Percentiles rank a stretch among this genome's conserved stretches.
phyloP scores from a whole-genome alignment of 2,329 filamentous ascomycete species.

The Daldinia sp. region DNA sequence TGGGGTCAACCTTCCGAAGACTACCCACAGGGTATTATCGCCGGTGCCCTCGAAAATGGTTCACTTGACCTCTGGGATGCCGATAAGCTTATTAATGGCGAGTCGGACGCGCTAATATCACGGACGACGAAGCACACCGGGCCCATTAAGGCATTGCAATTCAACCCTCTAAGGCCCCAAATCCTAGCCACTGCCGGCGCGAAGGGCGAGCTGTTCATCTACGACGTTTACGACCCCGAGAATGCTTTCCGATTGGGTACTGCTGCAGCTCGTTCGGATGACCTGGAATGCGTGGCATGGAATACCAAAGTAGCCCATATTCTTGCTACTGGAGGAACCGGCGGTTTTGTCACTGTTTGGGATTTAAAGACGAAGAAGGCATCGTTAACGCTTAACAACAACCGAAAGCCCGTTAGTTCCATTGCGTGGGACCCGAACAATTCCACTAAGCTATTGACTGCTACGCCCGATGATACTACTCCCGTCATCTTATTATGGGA shows the following conservation, averaged over 20 bases:
- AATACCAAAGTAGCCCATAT: constrained; percentile 98
- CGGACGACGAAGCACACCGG: constrained; percentile 90
- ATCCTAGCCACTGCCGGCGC: constrained; percentile 91
- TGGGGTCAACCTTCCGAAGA: constrained; percentile 87
- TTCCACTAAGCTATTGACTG: constrained; percentile 92
- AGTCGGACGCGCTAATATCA: constrained; percentile 79
- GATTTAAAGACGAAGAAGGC: constrained; percentile 98
- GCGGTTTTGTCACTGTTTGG: constrained; percentile 97
- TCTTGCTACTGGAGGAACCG: constrained; percentile 89
- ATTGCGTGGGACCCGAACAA: constrained; percentile 98
- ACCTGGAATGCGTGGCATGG: constrained; percentile 97
- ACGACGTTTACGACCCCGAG: constrained; percentile 88
- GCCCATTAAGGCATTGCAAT: constrained; percentile 92
- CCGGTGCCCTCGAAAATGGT: constrained; percentile 93
- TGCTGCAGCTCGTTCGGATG: constrained; percentile 86
- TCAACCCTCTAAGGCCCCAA: constrained; percentile 92
- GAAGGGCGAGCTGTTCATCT: constrained; percentile 96
- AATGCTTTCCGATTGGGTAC: constrained; percentile 91
- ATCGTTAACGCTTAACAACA: constrained; percentile 93
- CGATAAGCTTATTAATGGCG: constrained; percentile 67
- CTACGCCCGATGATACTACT: constrained; percentile 86
- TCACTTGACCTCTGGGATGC: constrained; percentile 95
- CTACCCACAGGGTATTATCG: constrained; percentile 86
- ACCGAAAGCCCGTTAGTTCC: constrained; percentile 91
- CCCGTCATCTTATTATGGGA: constrained; percentile 95